These are phyloP conservation scores for Diaporthe citri DNA, from an alignment of 2,329 filamentous ascomycete species.

Conservation along the genomic window DNA sequence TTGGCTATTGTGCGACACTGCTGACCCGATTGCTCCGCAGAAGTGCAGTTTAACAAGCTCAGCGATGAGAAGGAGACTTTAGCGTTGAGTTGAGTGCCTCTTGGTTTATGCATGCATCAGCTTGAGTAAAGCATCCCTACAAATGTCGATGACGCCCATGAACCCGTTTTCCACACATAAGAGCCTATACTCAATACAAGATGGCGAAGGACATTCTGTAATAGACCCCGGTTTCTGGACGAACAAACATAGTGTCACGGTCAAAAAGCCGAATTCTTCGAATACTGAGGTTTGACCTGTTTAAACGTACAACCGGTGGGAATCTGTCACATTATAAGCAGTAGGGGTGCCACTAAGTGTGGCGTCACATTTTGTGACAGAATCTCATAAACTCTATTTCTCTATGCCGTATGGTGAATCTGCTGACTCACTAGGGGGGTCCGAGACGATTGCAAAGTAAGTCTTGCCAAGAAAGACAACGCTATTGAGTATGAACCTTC, in stretches of 20 bases:
- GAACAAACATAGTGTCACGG: neutral
- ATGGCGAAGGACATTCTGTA: too few relatives aligned
- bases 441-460: neutral
- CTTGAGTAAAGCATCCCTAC: too few relatives aligned
- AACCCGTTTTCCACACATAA: neutral
- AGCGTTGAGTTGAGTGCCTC: neutral
- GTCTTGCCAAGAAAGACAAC: neutral
- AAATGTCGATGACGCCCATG: fast-evolving
- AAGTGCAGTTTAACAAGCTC: neutral
- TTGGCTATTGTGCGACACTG: neutral
- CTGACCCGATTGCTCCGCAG: neutral
- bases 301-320: neutral
- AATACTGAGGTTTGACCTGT: too few relatives aligned
- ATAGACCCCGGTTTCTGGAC: too few relatives aligned
- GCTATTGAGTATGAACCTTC: neutral
- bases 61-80: neutral
- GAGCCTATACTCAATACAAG: too few relatives aligned
- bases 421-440: neutral
- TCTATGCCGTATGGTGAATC: fast-evolving
- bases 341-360: too few relatives aligned
- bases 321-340: too few relatives aligned
- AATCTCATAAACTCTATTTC: neutral
- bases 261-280: neutral
- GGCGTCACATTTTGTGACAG: too few relatives aligned
- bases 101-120: neutral